These are phyloP conservation scores for Paramecium sexaurelia DNA, from an alignment of 73 alveolate species.

Conservation along the genomic window DNA sequence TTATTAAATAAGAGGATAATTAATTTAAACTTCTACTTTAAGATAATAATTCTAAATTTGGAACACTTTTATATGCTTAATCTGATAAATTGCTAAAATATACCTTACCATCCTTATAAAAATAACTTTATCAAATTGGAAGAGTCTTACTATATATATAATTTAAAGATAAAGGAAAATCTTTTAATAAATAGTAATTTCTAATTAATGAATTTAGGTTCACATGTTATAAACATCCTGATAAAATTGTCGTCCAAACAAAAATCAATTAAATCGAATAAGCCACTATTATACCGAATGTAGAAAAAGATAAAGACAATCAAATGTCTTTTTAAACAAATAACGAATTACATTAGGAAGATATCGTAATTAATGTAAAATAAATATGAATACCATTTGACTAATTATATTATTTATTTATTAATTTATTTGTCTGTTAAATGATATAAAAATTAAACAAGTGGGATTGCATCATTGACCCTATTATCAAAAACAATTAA, in stretches of 20 bases:
- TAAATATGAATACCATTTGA: background rate
- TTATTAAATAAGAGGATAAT: slow-evolving; percentile 16
- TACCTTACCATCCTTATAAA: background rate
- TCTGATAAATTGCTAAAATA: background rate
- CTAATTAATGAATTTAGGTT: background rate
- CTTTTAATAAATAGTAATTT: slow-evolving; percentile 4
- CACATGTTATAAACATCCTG: slow-evolving; percentile 53
- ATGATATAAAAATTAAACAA: slow-evolving; percentile 44
- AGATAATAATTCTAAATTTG: slow-evolving; percentile 86
- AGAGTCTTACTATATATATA: slow-evolving; percentile 17
- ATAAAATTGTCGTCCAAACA: background rate
- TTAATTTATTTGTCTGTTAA: slow-evolving; percentile 54
- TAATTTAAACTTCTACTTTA: slow-evolving; percentile 43
- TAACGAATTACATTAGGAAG: slow-evolving; percentile 27
- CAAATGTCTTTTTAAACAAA: slow-evolving; percentile 14
- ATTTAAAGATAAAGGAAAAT: slow-evolving; percentile 44
- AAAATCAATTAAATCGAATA: slow-evolving; percentile 1
- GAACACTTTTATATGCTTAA: slow-evolving; percentile 78
- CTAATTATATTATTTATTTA: slow-evolving; percentile 1
- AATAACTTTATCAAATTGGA: slow-evolving; percentile 29
- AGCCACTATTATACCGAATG: slow-evolving; percentile 26
- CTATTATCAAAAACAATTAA: slow-evolving; percentile 16
- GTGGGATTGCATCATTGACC: slow-evolving; percentile 58
- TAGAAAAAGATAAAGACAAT: background rate
- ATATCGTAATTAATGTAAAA: slow-evolving; percentile 1